Evolutionary conservation across 257 asterid genomes (phyloP).

Genomic region (Solanum appendiculatum): DNA sequence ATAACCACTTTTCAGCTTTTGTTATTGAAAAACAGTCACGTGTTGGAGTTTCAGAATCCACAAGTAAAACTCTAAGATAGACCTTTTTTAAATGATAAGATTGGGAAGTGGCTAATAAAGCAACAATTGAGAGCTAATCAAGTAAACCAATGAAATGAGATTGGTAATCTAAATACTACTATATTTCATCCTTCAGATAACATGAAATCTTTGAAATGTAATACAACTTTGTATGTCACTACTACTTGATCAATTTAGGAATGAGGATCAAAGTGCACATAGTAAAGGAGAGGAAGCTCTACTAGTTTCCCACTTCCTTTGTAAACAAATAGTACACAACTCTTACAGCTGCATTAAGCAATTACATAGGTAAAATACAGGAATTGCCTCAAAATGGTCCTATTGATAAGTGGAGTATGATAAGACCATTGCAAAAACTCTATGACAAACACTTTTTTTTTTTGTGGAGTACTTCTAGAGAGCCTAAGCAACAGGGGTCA

Average conservation of each 20-base stretch:
- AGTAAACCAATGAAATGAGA: background rate
- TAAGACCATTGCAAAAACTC: background rate
- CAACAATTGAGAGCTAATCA: background rate
- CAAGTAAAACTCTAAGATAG: background rate
- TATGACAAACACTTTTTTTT: background rate
- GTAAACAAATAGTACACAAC: background rate
- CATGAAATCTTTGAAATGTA: background rate
- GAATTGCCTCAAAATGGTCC: background rate
- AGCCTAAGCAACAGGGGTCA: constrained; percentile 27
- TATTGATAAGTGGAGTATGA: background rate
- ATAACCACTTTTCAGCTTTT: background rate
- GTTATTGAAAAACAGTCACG: background rate
- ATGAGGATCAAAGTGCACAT: background rate
- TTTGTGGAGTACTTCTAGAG: background rate
- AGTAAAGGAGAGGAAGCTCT: background rate
- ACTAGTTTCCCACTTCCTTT: background rate
- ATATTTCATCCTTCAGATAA: background rate
- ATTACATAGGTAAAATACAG: background rate
- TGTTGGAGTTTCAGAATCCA: background rate
- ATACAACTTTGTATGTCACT: background rate
- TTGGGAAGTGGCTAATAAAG: background rate
- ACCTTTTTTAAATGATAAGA: background rate
- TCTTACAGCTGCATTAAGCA: background rate
- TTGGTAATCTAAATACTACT: background rate
- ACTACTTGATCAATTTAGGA: background rate